These are phyloP conservation scores for Ogataea polymorpha DNA, from an alignment of 805 yeast species.

Conservation along the genomic window DNA sequence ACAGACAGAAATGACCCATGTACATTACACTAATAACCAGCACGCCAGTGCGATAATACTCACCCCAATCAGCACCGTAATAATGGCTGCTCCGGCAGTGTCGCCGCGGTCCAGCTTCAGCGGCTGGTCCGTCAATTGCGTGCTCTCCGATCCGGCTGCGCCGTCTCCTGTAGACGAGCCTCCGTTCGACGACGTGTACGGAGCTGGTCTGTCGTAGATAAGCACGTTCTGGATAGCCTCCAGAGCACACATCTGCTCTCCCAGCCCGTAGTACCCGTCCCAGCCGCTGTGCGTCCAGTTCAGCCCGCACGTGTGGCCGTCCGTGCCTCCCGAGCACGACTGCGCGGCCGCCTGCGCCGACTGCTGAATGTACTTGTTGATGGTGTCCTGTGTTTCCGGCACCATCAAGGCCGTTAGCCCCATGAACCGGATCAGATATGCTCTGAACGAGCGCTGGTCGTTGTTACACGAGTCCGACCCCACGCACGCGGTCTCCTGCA, in stretches of 20 bases:
- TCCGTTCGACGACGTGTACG: slow-evolving; percentile 40
- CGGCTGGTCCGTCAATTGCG: slow-evolving; percentile 40
- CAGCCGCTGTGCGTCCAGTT: slow-evolving; percentile 59
- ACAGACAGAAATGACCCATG: slow-evolving; percentile 6
- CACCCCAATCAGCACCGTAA: slow-evolving; percentile 53
- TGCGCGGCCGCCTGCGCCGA: slow-evolving; percentile 68
- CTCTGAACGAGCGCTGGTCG: slow-evolving; percentile 92
- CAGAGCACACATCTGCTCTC: slow-evolving; percentile 75
- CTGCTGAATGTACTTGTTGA: slow-evolving; percentile 37
- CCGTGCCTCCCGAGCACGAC: slow-evolving; percentile 71
- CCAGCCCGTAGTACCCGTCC: slow-evolving; percentile 70
- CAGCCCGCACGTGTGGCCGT: slow-evolving; percentile 73
- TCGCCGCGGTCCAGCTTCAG: slow-evolving; percentile 42
- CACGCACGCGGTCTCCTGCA: slow-evolving; percentile 88
- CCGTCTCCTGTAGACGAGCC: slow-evolving; percentile 48
- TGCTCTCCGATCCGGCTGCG: slow-evolving; percentile 58
- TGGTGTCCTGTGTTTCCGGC: slow-evolving; percentile 47
- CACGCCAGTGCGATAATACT: slow-evolving; percentile 28
- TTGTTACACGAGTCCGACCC: slow-evolving; percentile 59
- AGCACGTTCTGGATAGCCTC: slow-evolving; percentile 56
- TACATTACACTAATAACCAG: slow-evolving; percentile 24
- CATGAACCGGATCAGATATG: slow-evolving; percentile 70
- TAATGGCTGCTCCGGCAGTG: slow-evolving; percentile 66
- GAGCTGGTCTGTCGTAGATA: slow-evolving; percentile 44
- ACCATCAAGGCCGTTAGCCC: slow-evolving; percentile 71